Evolutionary conservation across 73 alveolate genomes (phyloP), one percentile per base, ranked within the genome.

Genomic region (Paramecium primaurelia): DNA sequence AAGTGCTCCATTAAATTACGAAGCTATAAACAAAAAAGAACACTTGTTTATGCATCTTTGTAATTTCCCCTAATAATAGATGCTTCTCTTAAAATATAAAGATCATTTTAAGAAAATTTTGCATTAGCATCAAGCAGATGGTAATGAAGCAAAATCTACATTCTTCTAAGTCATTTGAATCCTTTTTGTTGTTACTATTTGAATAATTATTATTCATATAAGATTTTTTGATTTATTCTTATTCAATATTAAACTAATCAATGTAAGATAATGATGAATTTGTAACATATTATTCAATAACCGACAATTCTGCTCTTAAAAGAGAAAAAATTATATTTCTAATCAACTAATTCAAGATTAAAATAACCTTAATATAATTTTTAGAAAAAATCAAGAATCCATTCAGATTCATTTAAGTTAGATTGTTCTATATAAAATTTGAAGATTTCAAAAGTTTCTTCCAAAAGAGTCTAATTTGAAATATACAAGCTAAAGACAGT

Each of bases 371-470:
- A 59, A 45, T 58, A 45, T 47, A 80, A 16, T 16, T 42, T 42
- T 49, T 80, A 32, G 28, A 80, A 26, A 8, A 80, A 80, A 44
- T 80, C 45, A 18, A 45, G 73, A 80, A 80, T 64, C 77, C 71
- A 80, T 25, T 80, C 91, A 3, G 71, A 44, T 45, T 80, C 75
- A 8, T 14, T 40, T 6, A 20, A n/a, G 12, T 45, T 80, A 4
- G 38, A 22, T 38, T 75, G 20, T 42, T 80, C 71, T 2, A 49
- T 5, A 45, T 49, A 80, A 47, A 11, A 80, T 20, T 28, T 80
- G 30, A 80, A 45, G 30, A 80, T 28, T 47, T 80, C 91, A 49
- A 80, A 80, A 40, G 91, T 45, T 45, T 80, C 91, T 32, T 45
- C 34, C 25, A 80, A 26, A 22, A 42, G 32, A 6, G 32, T 9